Evolutionary conservation across 768 basidiomycete species (phyloP), one percentile per base, ranked within the genome.

Genomic region (Leccinum variicolor): DNA sequence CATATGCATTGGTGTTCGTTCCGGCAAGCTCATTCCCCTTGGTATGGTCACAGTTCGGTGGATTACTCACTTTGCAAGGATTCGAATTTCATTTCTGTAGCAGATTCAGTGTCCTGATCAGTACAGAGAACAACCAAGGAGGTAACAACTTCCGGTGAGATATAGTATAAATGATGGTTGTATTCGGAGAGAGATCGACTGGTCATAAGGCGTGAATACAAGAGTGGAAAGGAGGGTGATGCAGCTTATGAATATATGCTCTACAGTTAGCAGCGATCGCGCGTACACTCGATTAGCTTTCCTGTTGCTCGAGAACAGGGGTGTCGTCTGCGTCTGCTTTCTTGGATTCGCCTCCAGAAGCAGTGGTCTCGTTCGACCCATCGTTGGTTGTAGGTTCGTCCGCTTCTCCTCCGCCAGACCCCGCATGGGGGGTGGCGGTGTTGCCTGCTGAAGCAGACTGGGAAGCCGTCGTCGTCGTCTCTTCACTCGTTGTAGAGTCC

Each of bases 401-500:
- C 11, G 50, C 26, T 45, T 62, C 69, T 28, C 65, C 69, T 48
- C 61, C 64, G n/a, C 55, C 60, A 3, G 57, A 56, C 23, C 14
- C 64, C 33, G 50, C 62, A 23, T 15, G 59, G 50, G 59, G 26
- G 0, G 33, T 43, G 3, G 21, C 51, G 13, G 52, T 49, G 19
- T 67, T 68, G 15, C 52, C 66, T 4, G 67, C 72, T 29, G 74
- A 69, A 45, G 69, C 66, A 3, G 76, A 75, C 3, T 62, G 67
- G 4, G 76, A 72, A 14, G 63, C 64, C 5, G 76, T 76, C 11
- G 74, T 73, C 28, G 56, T 62, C 6, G 78, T 76, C 1, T 79
- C 77, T 56, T 81, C 82, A 58, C 84, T 85, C 17, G 77, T 76
- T 54, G 76, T 81, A 3, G 84, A 86, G 57, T 78, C 78, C 49